Conservation (phyloP, 768 basidiomycete species). For the Saitozyma sp. region DNA sequence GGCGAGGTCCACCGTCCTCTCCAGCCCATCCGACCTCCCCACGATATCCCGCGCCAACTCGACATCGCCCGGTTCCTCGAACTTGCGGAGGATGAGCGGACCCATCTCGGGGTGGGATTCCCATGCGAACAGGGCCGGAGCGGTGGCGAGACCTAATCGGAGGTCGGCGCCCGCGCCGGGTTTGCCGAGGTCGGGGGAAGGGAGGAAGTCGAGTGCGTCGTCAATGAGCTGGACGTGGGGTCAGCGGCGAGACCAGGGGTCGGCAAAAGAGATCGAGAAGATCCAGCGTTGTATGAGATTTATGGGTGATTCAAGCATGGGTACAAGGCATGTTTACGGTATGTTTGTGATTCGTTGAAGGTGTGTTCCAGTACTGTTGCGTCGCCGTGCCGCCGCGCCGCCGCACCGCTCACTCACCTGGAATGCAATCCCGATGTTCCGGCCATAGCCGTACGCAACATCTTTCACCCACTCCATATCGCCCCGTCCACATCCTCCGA, state of each 20-base stretch:
- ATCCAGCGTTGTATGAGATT: background rate
- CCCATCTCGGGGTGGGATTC: conserved; percentile 73
- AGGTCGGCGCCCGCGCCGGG: conserved; percentile 79
- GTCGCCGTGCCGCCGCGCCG: background rate
- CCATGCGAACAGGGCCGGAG: conserved; percentile 80
- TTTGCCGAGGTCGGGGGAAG: conserved; percentile 74
- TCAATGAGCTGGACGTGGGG: conserved; percentile 72
- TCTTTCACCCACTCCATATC: conserved; percentile 84
- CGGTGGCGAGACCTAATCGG: conserved; percentile 78
- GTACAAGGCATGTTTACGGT: background rate
- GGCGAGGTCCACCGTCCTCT: conserved; percentile 77
- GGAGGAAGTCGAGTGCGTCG: conserved; percentile 90
- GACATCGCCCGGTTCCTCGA: conserved; percentile 73
- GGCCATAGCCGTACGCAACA: conserved; percentile 83
- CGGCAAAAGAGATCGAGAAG: background rate
- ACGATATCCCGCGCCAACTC: conserved; percentile 71
- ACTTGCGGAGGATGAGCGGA: conserved; percentile 75
- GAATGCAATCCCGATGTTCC: conserved; percentile 91
- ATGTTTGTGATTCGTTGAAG: background rate
- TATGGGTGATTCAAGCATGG: no score
- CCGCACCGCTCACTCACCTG: conserved; percentile 62
- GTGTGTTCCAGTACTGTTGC: background rate
- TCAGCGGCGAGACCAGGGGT: conserved; percentile 5
- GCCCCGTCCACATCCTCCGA: conserved; percentile 70
- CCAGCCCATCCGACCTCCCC: conserved; percentile 68